These are phyloP conservation scores for Curvularia hawaiiensis DNA, from an alignment of 2,329 filamentous ascomycete species.

Conservation along the genomic window DNA sequence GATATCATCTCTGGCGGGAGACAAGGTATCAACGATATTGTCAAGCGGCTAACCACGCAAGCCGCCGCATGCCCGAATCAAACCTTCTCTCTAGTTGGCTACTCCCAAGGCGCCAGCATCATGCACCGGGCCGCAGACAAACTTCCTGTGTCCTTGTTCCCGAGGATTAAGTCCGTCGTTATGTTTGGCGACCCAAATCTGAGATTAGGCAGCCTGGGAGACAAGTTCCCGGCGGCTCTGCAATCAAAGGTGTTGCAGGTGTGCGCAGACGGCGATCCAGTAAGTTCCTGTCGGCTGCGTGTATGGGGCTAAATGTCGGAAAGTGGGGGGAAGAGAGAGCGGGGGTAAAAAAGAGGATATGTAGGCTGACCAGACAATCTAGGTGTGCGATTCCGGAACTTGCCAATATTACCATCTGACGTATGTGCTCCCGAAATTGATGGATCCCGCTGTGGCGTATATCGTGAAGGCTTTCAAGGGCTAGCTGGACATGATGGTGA, in stretches of 20 bases:
- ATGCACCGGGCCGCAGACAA: constrained; percentile 9
- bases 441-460: background rate
- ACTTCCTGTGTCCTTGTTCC: constrained; percentile 3
- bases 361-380: background rate
- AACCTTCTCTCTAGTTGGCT: constrained; percentile 7
- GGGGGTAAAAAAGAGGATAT: background rate
- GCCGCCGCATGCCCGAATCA: constrained; percentile 7
- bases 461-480: constrained; percentile 4
- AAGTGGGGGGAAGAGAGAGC: background rate
- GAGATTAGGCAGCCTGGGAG: constrained; percentile 3
- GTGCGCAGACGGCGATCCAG: constrained; percentile 9
- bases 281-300: background rate
- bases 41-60: constrained; percentile 3
- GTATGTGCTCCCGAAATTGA: constrained; percentile 2
- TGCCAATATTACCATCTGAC: constrained; percentile 8
- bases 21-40: constrained; percentile 9
- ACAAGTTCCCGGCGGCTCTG: constrained; percentile 4
- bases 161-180: constrained; percentile 7
- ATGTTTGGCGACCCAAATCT: constrained; percentile 11
- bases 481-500: background rate
- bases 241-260: constrained; percentile 3
- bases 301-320: background rate
- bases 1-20: constrained; percentile 6
- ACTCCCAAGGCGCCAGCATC: constrained; percentile 9
- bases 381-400: constrained; percentile 8